phyloP scores from a whole-genome alignment of 2,329 filamentous ascomycete genomes.

The Penicillium sp. region DNA sequence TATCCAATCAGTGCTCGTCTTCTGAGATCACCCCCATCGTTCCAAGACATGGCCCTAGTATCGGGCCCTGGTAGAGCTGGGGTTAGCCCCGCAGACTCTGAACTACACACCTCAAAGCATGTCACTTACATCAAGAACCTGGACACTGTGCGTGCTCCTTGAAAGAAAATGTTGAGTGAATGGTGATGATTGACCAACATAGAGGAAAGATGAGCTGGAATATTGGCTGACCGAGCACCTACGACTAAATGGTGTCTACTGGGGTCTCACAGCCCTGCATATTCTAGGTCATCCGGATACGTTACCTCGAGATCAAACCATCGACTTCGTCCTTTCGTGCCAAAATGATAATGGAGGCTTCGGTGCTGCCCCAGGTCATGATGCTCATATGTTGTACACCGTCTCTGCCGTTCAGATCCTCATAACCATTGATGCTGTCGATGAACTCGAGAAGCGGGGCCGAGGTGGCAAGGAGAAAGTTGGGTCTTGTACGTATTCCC shows the following conservation, averaged over 20 bases:
- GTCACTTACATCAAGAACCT: constrained; percentile 91
- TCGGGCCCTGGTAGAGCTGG: constrained; percentile 59
- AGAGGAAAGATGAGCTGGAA: constrained; percentile 89
- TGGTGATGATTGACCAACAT: constrained; percentile 40
- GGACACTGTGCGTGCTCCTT: constrained; percentile 66
- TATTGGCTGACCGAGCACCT: constrained; percentile 98
- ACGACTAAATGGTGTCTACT: constrained; percentile 92
- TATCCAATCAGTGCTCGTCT: constrained; percentile 14
- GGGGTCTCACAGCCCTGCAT: constrained; percentile 87
- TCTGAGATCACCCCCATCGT: constrained; percentile 2
- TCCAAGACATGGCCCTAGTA: constrained; percentile 56
- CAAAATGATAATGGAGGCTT: constrained; percentile 88
- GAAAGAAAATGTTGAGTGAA: constrained; percentile 6
- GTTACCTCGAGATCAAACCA: constrained; percentile 74
- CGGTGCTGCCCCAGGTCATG: constrained; percentile 88
- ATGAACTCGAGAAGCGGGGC: constrained; percentile 72
- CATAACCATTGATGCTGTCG: constrained; percentile 78
- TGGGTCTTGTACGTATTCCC: constrained; percentile 66
- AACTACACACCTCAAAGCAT: constrained; percentile 64
- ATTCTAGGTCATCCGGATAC: constrained; percentile 78
- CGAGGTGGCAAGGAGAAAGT: constrained; percentile 69
- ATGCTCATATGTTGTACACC: constrained; percentile 94
- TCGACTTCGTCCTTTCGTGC: constrained; percentile 95
- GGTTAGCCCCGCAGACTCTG: constrained; percentile 47
- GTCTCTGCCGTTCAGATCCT: constrained; percentile 94